Evolutionary conservation across 495 filamentous ascomycete species (phyloP).

Genomic region (Aspergillus avenaceus): DNA sequence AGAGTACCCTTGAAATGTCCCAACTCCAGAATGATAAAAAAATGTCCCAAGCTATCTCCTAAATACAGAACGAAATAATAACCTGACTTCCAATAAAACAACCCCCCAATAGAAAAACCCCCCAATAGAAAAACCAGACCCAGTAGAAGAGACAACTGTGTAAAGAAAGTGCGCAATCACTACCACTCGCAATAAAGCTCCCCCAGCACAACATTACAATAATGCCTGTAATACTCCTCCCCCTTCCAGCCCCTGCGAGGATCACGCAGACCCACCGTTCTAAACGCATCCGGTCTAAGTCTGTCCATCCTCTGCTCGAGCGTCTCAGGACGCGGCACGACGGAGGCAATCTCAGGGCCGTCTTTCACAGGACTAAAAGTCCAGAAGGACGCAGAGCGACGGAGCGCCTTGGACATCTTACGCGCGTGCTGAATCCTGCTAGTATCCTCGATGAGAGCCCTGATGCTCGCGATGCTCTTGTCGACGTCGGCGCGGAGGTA

Average conservation of each 20-base stretch:
- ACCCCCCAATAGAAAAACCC: no score
- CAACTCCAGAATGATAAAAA: no score
- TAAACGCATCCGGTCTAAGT: constrained; percentile 31
- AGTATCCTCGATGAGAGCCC: constrained; percentile 20
- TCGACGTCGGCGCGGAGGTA: constrained; percentile 25
- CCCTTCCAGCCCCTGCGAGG: constrained; percentile 35
- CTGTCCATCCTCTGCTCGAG: constrained; percentile 29
- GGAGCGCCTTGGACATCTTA: constrained; percentile 17
- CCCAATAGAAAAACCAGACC: no score
- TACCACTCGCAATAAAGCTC: no score
- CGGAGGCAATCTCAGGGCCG: not conserved
- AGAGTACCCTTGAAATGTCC: no score
- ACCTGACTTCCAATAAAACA: no score
- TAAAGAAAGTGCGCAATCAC: no score
- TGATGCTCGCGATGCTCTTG: constrained; percentile 19
- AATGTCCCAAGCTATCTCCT: no score
- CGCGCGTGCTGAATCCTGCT: constrained; percentile 22
- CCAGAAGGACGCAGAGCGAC: constrained; percentile 37
- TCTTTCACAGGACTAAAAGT: constrained; percentile 27
- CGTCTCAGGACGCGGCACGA: not conserved
- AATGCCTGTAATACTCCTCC: constrained; percentile 29
- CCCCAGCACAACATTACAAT: constrained; percentile 28
- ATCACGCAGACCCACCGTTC: constrained; percentile 29
- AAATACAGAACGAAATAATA: no score
- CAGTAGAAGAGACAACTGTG: no score